Evolutionary conservation across 208 protist genomes (phyloP), one percentile per base, ranked within the genome.

Genomic region (Acanthamoeba triangularis): DNA sequence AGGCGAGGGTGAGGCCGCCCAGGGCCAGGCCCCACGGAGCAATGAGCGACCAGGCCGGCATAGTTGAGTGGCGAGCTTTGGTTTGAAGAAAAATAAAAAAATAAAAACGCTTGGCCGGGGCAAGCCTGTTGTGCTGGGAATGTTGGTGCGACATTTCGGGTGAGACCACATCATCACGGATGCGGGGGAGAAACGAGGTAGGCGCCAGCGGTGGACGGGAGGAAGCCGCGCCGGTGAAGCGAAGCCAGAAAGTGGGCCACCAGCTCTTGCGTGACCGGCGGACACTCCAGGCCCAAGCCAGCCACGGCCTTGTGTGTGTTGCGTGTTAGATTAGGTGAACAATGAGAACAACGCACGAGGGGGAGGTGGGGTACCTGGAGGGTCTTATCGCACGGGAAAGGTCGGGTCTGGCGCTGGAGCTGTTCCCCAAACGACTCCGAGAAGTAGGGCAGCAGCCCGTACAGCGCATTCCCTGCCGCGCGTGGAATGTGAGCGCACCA

Each of bases 401-500:
- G 35, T n/a, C 76, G 76, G 20, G 47, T 49, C 35, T 85, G 76
- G 20, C 20, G 35, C 76, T 76, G 14, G 67, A 85, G 23, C 41
- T 56, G 41, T 14, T 85, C 76, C 11, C 76, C 76, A 59, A 56
- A 85, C 5, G 76, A 11, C 23, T 11, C 76, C 23, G 76, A 59
- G 44, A 85, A 85, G 30, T 59, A 85, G 41, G 76, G 76, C 76
- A 85, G 47, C 44, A 85, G 44, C 0, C 44, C 76, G 30, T 85
- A 85, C 47, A 85, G 14, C 44, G 59, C 76, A 30, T 85, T 85
- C 5, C 76, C 76, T 82, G 28, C 18, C 1, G 23, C 61, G 28
- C 61, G 28, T 67, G 28, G 61, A 67, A n/a, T 67, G 61, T 28
- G 1, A n/a, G 16, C 1, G 49, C 49, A 11, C 10, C 6, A 54